A percentile compares a stretch with the other conserved stretches of the same genome.
phyloP scores from a whole-genome alignment of 306 rosid species.

The Vigna trinervia region DNA sequence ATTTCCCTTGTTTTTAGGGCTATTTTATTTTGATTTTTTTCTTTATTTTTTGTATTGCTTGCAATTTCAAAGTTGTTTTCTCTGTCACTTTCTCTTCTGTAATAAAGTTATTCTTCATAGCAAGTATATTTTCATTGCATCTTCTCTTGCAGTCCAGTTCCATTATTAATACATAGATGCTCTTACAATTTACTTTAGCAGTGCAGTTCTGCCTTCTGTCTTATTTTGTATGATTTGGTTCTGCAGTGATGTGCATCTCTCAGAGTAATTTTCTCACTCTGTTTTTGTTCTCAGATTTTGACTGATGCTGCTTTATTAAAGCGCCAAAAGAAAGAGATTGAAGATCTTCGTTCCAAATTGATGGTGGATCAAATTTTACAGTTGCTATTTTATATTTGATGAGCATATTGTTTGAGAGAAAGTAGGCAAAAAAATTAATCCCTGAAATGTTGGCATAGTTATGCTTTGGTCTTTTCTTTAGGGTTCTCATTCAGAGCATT shows the following conservation, averaged over 20 bases:
- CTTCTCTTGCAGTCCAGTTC: constrained; percentile 29
- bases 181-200: neutral
- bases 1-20: constrained; percentile 22
- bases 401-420: constrained; percentile 3
- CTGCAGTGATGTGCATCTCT: constrained; percentile 25
- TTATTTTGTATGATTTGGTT: constrained; percentile 39
- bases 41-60: constrained; percentile 3
- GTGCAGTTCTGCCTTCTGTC: constrained; percentile 30
- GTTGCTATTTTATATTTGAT: constrained; percentile 17
- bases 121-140: constrained; percentile 1
- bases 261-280: constrained; percentile 31
- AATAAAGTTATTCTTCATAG: constrained; percentile 4
- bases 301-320: constrained; percentile 98
- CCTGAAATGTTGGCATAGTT: constrained; percentile 17
- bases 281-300: constrained; percentile 68
- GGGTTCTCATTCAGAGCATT: constrained; percentile 98
- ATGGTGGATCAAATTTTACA: constrained; percentile 62
- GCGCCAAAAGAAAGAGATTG: constrained; percentile 96
- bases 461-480: constrained; percentile 46
- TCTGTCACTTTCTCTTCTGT: constrained; percentile 19
- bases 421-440: neutral
- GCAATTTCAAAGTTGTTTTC: constrained; percentile 24
- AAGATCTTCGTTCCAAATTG: constrained; percentile 88
- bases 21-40: constrained; percentile 33
- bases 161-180: constrained; percentile 26